These are phyloP conservation scores for Phaeolepiota aurea DNA, from an alignment of 768 basidiomycete species.

Conservation along the genomic window DNA sequence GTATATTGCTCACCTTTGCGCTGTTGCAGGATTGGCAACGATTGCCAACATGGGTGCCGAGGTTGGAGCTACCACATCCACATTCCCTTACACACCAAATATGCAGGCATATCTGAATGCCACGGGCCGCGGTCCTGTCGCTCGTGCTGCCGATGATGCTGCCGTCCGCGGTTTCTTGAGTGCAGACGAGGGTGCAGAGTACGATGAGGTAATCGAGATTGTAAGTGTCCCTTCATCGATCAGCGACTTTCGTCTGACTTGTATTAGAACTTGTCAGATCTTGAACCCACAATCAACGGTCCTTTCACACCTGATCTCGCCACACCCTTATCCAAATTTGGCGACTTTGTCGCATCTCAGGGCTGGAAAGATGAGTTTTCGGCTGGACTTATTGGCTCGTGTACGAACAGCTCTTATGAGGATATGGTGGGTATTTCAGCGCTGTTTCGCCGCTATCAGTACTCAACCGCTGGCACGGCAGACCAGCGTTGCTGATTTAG, in stretches of 20 bases:
- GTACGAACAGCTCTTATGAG: constrained; percentile 98
- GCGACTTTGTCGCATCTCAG: constrained; percentile 67
- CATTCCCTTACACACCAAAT: constrained; percentile 88
- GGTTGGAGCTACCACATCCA: constrained; percentile 99
- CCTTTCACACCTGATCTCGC: constrained; percentile 97
- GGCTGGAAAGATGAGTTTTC: constrained; percentile 93
- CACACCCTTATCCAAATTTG: constrained; percentile 89
- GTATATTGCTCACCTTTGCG: not conserved
- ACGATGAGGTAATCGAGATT: constrained; percentile 92
- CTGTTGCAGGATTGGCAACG: constrained; percentile 63
- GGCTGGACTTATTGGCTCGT: constrained; percentile 93
- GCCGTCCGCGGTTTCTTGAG: constrained; percentile 68
- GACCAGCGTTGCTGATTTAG: constrained; percentile 90
- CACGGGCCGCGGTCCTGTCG: constrained; percentile 82
- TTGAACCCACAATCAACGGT: constrained; percentile 92
- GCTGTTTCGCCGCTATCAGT: too few relatives aligned
- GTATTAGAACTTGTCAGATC: constrained; percentile 69
- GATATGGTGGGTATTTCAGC: constrained; percentile 76
- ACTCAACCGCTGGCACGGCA: constrained; percentile 22
- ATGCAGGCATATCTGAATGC: constrained; percentile 89
- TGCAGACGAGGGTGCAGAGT: constrained; percentile 84
- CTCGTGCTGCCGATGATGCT: constrained; percentile 79
- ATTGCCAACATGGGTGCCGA: constrained; percentile 99
- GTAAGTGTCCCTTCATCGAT: constrained; percentile 32
- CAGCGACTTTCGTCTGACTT: constrained; percentile 3